Percentiles rank a stretch among this genome's conserved stretches.
Conservation (phyloP, 2,329 filamentous ascomycete genomes). For the Trichoderma sp. region DNA sequence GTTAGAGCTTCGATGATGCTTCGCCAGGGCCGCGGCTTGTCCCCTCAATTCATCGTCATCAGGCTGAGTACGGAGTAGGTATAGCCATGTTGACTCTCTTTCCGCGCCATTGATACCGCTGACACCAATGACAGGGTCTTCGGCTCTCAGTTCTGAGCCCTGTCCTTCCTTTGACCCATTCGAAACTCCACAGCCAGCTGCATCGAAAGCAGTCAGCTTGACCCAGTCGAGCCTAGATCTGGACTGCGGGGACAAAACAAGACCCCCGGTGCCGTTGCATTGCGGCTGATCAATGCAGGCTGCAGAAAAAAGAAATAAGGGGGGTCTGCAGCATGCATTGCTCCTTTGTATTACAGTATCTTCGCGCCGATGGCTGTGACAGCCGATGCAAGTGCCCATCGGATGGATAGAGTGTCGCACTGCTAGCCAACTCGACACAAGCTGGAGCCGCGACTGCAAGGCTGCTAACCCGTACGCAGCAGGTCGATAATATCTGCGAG, state of each 20-base stretch:
- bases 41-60: neutral
- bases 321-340: neutral
- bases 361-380: neutral
- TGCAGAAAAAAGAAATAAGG: slow-evolving; percentile 12
- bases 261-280: slow-evolving; percentile 11
- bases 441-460: neutral
- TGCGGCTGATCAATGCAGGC: slow-evolving; percentile 19
- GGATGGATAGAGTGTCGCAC: neutral
- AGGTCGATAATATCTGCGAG: neutral
- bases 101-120: neutral
- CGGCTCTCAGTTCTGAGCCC: neutral
- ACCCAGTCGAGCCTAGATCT: slow-evolving; percentile 22
- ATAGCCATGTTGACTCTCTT: neutral
- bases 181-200: slow-evolving; percentile 13
- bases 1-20: slow-evolving; percentile 7
- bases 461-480: neutral
- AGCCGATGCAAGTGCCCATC: slow-evolving; percentile 5
- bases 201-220: slow-evolving; percentile 5
- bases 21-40: neutral
- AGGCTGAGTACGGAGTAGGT: neutral
- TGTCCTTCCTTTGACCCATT: neutral
- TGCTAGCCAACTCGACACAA: slow-evolving; percentile 1
- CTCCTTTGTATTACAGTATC: neutral
- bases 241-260: slow-evolving; percentile 11
- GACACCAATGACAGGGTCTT: slow-evolving; percentile 5